A percentile compares a stretch with the other conserved stretches of the same genome.
Conservation (phyloP, 768 basidiomycete genomes). For the Rhodotorula toruloides region DNA sequence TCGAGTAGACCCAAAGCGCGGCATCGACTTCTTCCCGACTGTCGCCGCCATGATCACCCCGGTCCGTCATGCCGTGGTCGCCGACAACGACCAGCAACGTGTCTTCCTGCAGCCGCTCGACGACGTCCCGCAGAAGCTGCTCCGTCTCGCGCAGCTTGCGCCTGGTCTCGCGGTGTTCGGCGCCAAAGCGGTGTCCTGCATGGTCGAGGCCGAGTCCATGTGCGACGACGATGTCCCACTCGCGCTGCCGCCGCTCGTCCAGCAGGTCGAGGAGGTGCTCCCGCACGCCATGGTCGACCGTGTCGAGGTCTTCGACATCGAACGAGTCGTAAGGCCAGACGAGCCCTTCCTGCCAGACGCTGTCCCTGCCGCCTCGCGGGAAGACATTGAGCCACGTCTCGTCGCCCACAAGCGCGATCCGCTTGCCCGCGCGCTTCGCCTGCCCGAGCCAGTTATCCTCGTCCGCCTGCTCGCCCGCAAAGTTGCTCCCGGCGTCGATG, state of each 20-base stretch:
- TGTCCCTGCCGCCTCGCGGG: slow-evolving; percentile 52
- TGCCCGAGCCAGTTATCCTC: slow-evolving; percentile 88
- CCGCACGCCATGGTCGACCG: slow-evolving; percentile 87
- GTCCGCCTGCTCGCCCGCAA: slow-evolving; percentile 74
- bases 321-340: slow-evolving; percentile 88
- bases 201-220: slow-evolving; percentile 96
- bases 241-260: slow-evolving; percentile 45
- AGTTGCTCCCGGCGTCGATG: slow-evolving; percentile 86
- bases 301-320: slow-evolving; percentile 96
- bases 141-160: slow-evolving; percentile 86
- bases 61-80: slow-evolving; percentile 93
- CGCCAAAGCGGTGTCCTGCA: slow-evolving; percentile 88
- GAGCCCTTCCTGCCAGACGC: slow-evolving; percentile 55
- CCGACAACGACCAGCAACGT: slow-evolving; percentile 87
- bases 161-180: slow-evolving; percentile 77
- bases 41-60: slow-evolving; percentile 95
- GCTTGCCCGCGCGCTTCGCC: slow-evolving; percentile 50
- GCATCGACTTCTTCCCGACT: slow-evolving; percentile 74
- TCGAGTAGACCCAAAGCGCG: slow-evolving; percentile 76
- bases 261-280: slow-evolving; percentile 75
- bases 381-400: slow-evolving; percentile 94
- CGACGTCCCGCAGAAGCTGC: slow-evolving; percentile 64
- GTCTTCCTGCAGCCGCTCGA: slow-evolving; percentile 65
- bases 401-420: slow-evolving; percentile 88
- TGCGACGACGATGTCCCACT: slow-evolving; percentile 81